A percentile compares a stretch with the other conserved stretches of the same genome.
phyloP scores from a whole-genome alignment of 2,329 filamentous ascomycete genomes.

The Cercospora sp. region DNA sequence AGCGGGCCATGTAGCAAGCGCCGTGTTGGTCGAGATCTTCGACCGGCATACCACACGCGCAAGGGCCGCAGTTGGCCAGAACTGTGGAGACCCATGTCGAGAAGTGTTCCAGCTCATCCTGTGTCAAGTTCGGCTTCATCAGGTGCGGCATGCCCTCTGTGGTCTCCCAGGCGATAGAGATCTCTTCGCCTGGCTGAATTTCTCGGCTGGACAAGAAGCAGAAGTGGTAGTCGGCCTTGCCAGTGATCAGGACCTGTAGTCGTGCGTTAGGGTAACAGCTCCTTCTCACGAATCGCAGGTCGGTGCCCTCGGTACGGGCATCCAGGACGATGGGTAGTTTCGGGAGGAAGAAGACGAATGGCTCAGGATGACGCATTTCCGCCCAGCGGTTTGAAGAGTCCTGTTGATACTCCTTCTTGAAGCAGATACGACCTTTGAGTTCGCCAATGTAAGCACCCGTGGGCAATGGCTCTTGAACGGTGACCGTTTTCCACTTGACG shows the following conservation, averaged over 20 bases:
- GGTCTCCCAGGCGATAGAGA: constrained; percentile 64
- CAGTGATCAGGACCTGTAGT: constrained; percentile 81
- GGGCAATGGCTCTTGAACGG: constrained; percentile 53
- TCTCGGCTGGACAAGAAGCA: constrained; percentile 83
- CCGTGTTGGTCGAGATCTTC: constrained; percentile 5
- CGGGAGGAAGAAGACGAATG: constrained; percentile 69
- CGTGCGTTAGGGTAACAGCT: constrained; percentile 90
- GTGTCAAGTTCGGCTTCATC: constrained; percentile 23
- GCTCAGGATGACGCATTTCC: constrained; percentile 51
- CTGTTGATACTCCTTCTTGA: constrained; percentile 49
- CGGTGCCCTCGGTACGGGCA: constrained; percentile 80
- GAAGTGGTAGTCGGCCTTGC: constrained; percentile 79
- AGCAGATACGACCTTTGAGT: constrained; percentile 62
- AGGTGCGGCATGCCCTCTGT: constrained; percentile 33
- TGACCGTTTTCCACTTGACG: constrained; percentile 71
- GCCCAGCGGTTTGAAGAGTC: constrained; percentile 51
- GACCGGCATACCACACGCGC: constrained; percentile 62
- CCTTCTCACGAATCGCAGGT: constrained; percentile 82
- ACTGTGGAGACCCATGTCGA: constrained; percentile 67
- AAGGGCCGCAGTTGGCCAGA: constrained; percentile 75
- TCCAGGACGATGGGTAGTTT: constrained; percentile 90
- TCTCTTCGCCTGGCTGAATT: constrained; percentile 71
- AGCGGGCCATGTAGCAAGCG: constrained; percentile 20
- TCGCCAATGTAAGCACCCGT: constrained; percentile 63
- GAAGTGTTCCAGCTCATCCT: constrained; percentile 41